These are phyloP conservation scores for Aspergillus sp. DNA, from an alignment of 2,329 filamentous ascomycete genomes.

Conservation along the genomic window DNA sequence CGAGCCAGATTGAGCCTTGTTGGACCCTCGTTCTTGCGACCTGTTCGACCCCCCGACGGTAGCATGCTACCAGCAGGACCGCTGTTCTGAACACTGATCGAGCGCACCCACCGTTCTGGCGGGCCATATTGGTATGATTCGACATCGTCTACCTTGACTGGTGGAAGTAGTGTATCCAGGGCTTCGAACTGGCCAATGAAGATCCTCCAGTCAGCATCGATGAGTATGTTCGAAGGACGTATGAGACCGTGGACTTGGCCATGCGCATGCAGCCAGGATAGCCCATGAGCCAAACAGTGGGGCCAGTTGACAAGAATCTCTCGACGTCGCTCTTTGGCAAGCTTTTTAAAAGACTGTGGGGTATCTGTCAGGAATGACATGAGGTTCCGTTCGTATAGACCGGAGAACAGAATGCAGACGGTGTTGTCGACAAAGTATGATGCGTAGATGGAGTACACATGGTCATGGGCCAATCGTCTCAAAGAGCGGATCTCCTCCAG, in stretches of 20 bases:
- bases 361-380: constrained; percentile 49
- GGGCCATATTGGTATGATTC: constrained; percentile 64
- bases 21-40: constrained; percentile 32
- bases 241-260: constrained; percentile 61
- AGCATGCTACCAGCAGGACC: constrained; percentile 36
- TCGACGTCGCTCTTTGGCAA: constrained; percentile 48
- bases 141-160: constrained; percentile 57
- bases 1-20: constrained; percentile 26
- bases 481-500: constrained; percentile 45
- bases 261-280: constrained; percentile 61
- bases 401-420: constrained; percentile 50
- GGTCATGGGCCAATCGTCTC: constrained; percentile 46
- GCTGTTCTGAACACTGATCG: constrained; percentile 41
- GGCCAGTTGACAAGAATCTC: constrained; percentile 51
- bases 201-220: constrained; percentile 61
- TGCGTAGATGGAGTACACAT: constrained; percentile 49
- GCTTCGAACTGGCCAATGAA: constrained; percentile 63
- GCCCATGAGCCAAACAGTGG: constrained; percentile 57
- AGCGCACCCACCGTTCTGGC: constrained; percentile 57
- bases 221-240: constrained; percentile 63
- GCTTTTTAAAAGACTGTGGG: constrained; percentile 46
- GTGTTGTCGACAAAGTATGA: constrained; percentile 50
- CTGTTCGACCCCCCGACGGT: constrained; percentile 49
- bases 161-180: constrained; percentile 58
- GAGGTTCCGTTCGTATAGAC: constrained; percentile 46